Evolutionary conservation across 108 stramenopile species (phyloP).

Genomic region (Skeletonema marinoi): DNA sequence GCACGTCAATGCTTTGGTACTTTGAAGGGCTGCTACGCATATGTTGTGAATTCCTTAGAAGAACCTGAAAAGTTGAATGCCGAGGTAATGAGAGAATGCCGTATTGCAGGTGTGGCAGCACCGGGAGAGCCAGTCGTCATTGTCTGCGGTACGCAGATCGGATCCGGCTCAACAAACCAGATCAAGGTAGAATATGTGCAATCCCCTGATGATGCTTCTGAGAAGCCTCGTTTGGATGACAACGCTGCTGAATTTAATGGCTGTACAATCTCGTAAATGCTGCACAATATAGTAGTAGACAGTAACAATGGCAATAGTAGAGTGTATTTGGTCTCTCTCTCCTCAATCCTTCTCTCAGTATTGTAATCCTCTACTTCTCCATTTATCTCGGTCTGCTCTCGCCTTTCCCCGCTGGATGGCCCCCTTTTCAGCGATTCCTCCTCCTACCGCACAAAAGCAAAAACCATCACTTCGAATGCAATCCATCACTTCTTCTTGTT

Average conservation of each 20-base stretch:
- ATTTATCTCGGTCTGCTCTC: too few relatives aligned
- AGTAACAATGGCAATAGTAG: too few relatives aligned
- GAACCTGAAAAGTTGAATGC: slow-evolving; percentile 66
- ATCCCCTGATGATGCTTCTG: slow-evolving; percentile 11
- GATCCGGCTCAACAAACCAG: slow-evolving; percentile 70
- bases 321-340: too few relatives aligned
- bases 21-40: slow-evolving; percentile 75
- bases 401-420: too few relatives aligned
- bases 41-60: slow-evolving; percentile 65
- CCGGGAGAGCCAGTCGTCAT: slow-evolving; percentile 91
- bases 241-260: slow-evolving; percentile 3
- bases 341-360: too few relatives aligned
- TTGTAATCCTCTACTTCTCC: too few relatives aligned
- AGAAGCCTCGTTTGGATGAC: neutral
- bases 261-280: neutral
- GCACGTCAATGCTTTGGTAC: slow-evolving; percentile 88
- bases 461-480: too few relatives aligned
- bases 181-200: slow-evolving; percentile 83
- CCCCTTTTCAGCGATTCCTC: too few relatives aligned
- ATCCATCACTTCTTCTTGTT: too few relatives aligned
- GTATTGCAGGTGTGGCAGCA: slow-evolving; percentile 59
- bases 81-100: neutral
- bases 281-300: neutral
- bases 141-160: slow-evolving; percentile 71
- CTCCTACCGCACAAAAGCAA: too few relatives aligned